phyloP scores from a whole-genome alignment of 352 stramenopile species.

The Phytophthora lateralis region DNA sequence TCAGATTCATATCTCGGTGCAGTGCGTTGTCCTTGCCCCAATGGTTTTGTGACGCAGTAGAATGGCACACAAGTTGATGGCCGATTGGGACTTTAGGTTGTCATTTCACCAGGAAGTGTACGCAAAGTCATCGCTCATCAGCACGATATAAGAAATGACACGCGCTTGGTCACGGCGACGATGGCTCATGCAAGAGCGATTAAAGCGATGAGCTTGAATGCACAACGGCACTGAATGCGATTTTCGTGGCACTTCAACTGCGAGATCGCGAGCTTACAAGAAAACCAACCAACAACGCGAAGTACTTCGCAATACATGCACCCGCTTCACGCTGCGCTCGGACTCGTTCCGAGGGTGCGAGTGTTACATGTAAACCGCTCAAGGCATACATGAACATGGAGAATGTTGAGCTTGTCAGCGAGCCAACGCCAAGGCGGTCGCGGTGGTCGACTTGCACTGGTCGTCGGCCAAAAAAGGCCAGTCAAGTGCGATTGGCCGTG shows the following conservation, averaged over 20 bases:
- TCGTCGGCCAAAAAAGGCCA: slow-evolving; percentile 16
- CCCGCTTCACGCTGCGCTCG: too few relatives aligned
- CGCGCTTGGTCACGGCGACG: not conserved
- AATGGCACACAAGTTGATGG: too few relatives aligned
- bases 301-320: not conserved
- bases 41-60: not conserved
- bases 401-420: slow-evolving; percentile 9
- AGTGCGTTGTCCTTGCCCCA: not conserved
- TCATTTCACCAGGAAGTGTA: too few relatives aligned
- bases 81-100: too few relatives aligned
- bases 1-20: not conserved
- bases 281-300: not conserved
- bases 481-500: slow-evolving; percentile 16
- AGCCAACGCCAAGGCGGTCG: not conserved
- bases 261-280: not conserved
- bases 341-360: slow-evolving; percentile 10
- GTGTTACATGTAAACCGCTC: slow-evolving; percentile 1
- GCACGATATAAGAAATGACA: not conserved
- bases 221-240: not conserved
- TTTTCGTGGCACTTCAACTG: slow-evolving; percentile 4
- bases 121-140: not conserved
- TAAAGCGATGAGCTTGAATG: not conserved
- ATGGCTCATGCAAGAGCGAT: too few relatives aligned
- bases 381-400: not conserved
- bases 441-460: slow-evolving; percentile 8